A percentile compares a stretch with the other conserved stretches of the same genome.
Conservation (phyloP, 73 alveolate species). For the Effrenium voratum region DNA sequence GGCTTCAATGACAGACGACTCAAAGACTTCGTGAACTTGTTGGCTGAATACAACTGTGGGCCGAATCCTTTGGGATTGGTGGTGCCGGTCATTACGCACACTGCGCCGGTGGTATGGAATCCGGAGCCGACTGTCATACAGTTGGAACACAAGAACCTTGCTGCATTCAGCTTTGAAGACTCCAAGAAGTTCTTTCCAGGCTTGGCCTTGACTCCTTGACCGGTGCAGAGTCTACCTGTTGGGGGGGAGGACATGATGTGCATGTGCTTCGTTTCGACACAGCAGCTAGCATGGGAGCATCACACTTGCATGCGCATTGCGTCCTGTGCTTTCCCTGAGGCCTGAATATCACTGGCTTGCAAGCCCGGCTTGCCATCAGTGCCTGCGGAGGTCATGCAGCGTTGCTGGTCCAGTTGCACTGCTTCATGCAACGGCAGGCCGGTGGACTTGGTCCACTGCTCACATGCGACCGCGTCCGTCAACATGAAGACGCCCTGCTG, state of each 20-base stretch:
- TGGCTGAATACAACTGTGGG: constrained; percentile 19
- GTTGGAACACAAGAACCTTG: background rate
- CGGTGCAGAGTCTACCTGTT: background rate
- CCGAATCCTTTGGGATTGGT: background rate
- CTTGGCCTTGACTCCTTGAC: too few relatives aligned
- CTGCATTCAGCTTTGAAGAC: background rate
- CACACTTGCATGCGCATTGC: too few relatives aligned
- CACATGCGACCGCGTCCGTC: background rate
- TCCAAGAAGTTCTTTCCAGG: background rate
- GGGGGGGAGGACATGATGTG: background rate
- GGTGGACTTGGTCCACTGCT: background rate
- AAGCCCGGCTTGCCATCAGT: background rate
- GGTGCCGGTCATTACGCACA: constrained; percentile 21
- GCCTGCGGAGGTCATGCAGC: constrained; percentile 5
- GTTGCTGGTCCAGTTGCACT: background rate
- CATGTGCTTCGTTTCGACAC: too few relatives aligned
- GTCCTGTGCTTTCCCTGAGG: background rate
- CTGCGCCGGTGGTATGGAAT: background rate
- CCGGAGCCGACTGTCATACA: background rate
- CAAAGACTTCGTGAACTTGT: background rate
- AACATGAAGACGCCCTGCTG: background rate
- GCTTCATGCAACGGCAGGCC: background rate
- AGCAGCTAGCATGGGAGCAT: too few relatives aligned
- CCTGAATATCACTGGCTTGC: background rate
- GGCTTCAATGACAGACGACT: background rate